phyloP scores from a whole-genome alignment of 2,329 filamentous ascomycete species.

The Dothideomycetidae sp. region DNA sequence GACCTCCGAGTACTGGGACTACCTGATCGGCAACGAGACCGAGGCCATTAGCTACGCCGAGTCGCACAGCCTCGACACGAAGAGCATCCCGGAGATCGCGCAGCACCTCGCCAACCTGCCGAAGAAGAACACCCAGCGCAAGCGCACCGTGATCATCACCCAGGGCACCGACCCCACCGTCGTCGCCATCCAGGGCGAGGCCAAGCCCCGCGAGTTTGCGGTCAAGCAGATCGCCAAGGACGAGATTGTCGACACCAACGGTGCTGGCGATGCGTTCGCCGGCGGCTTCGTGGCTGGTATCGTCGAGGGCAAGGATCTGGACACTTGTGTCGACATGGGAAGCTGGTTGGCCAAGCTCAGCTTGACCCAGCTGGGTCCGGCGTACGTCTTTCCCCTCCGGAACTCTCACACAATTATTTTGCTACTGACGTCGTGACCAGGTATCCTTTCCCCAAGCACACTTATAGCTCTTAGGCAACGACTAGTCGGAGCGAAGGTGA shows the following conservation, averaged over 20 bases:
- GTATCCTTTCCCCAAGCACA: conserved; percentile 26
- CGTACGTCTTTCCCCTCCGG: conserved; percentile 48
- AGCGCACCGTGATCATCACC: conserved; percentile 80
- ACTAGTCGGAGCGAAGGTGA: not conserved
- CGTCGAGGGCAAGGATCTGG: conserved; percentile 67
- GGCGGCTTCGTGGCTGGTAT: conserved; percentile 86
- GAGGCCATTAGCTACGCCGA: conserved; percentile 82
- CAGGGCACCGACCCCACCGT: conserved; percentile 88
- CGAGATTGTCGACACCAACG: conserved; percentile 90
- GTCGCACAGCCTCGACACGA: conserved; percentile 57
- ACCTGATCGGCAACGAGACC: conserved; percentile 91
- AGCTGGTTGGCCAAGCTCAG: conserved; percentile 92
- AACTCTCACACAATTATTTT: conserved; percentile 1
- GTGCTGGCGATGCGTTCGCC: conserved; percentile 89
- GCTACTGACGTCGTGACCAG: conserved; percentile 13
- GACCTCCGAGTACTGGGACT: conserved; percentile 83
- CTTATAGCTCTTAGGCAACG: conserved; percentile 18
- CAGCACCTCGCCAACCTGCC: conserved; percentile 73
- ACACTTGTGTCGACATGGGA: conserved; percentile 72
- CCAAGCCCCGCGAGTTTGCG: conserved; percentile 57
- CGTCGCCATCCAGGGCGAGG: conserved; percentile 50
- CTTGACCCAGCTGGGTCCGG: conserved; percentile 89
- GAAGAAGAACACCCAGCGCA: conserved; percentile 78
- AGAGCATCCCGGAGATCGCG: conserved; percentile 72
- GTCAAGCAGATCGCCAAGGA: conserved; percentile 65